Percentiles rank a stretch among this genome's conserved stretches.
These are phyloP conservation scores for Medicago ruthenica DNA, from an alignment of 306 rosid species.

Conservation along the genomic window DNA sequence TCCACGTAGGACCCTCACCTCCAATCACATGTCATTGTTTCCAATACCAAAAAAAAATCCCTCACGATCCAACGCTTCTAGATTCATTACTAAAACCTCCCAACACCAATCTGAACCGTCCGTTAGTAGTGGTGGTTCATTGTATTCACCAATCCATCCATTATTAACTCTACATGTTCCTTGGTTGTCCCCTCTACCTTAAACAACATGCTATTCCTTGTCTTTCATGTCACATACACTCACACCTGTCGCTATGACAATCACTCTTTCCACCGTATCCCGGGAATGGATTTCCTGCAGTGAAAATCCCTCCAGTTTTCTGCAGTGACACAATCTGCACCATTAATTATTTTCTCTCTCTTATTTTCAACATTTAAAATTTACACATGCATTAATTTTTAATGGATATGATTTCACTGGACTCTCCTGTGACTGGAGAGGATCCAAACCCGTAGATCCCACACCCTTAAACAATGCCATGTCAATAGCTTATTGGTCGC, in stretches of 20 bases:
- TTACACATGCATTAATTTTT: no score
- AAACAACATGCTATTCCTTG: slow-evolving; percentile 49
- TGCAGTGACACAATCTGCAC: no score
- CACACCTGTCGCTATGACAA: slow-evolving; percentile 35
- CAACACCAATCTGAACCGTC: slow-evolving; percentile 50
- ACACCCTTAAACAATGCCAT: neutral
- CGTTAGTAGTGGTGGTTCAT: slow-evolving; percentile 41
- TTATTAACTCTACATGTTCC: slow-evolving; percentile 51
- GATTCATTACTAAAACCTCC: neutral
- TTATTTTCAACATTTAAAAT: no score
- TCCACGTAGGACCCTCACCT: neutral
- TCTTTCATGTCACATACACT: slow-evolving; percentile 46
- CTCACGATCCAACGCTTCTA: neutral
- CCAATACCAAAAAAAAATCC: neutral
- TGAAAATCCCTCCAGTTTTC: no score
- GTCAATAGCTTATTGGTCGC: slow-evolving; percentile 47
- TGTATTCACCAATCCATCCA: slow-evolving; percentile 39
- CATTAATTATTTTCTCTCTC: no score
- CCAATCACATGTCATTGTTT: neutral
- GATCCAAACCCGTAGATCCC: no score
- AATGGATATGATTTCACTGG: no score
- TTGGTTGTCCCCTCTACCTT: slow-evolving; percentile 49
- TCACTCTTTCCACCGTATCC: slow-evolving; percentile 20
- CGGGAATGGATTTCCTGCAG: no score
- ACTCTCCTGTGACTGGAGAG: no score